Conservation (phyloP, 2,329 filamentous ascomycete species). For the Aspergillus hiratsukae region DNA sequence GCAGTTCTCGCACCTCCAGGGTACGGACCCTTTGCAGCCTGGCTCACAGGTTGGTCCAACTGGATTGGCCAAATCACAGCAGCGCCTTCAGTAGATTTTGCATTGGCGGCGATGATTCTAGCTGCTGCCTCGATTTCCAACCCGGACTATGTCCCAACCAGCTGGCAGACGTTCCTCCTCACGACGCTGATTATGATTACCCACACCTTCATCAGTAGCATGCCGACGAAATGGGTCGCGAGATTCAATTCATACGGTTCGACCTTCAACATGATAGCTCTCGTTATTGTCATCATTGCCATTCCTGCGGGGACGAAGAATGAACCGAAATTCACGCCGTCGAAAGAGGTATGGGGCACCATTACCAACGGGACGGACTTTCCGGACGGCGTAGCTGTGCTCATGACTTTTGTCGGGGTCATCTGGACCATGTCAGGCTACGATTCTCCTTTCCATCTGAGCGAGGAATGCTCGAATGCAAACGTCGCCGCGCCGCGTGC, state of each 20-base stretch:
- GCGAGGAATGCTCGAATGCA: slow-evolving; percentile 71
- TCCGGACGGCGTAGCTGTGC: slow-evolving; percentile 61
- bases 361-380: slow-evolving; percentile 65
- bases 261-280: slow-evolving; percentile 64
- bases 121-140: slow-evolving; percentile 65
- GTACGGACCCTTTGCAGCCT: slow-evolving; percentile 63
- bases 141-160: slow-evolving; percentile 59
- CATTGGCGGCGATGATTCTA: slow-evolving; percentile 65
- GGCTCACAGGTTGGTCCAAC: slow-evolving; percentile 67
- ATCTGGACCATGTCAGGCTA: slow-evolving; percentile 68
- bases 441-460: slow-evolving; percentile 67
- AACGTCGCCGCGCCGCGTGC: slow-evolving; percentile 65
- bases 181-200: slow-evolving; percentile 64
- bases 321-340: slow-evolving; percentile 55
- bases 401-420: slow-evolving; percentile 68
- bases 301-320: slow-evolving; percentile 60
- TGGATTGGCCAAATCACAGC: slow-evolving; percentile 65
- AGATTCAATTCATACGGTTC: slow-evolving; percentile 66
- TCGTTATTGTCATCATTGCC: slow-evolving; percentile 63
- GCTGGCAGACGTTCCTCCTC: slow-evolving; percentile 65
- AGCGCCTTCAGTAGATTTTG: slow-evolving; percentile 64
- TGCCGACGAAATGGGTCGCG: slow-evolving; percentile 68
- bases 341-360: slow-evolving; percentile 58
- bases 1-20: slow-evolving; percentile 65
- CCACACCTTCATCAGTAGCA: slow-evolving; percentile 62